Evolutionary conservation across 495 filamentous ascomycete species (phyloP), one percentile per base, ranked within the genome.

Genomic region (Bacidia rubella): DNA sequence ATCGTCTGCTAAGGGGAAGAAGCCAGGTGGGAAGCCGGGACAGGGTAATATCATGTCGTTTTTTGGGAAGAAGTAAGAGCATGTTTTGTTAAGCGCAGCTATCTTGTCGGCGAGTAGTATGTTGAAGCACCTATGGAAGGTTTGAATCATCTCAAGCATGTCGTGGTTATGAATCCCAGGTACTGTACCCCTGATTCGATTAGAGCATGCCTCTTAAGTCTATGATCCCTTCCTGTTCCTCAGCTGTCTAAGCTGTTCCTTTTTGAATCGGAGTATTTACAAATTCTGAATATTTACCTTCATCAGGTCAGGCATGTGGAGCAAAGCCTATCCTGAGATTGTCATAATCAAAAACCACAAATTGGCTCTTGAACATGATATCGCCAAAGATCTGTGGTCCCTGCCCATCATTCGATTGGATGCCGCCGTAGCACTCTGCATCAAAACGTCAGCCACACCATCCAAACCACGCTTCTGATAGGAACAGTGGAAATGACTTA

Each of bases 31-130:
- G 12, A 86, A 83, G 58, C 63, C 74, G 9, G 80, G 79, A 23
- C 86, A 94, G 60, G 88, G 90, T 10, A 95, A 78, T 66, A 95
- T 96, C 62, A 94, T 87, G 86, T 85, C 82, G 2, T 97, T 95
- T 68, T 95, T 97, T 69, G 75, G 73, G 11, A 97, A 95, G 72
- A 94, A 90, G 62, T 84, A 66, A 61, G n/a, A n/a, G n/a, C n/a
- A n/a, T n/a, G n/a, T n/a, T n/a, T n/a, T n/a, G n/a, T n/a, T n/a
- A n/a, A n/a, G n/a, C n/a, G n/a, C n/a, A n/a, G n/a, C n/a, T n/a
- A n/a, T n/a, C n/a, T n/a, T n/a, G n/a, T n/a, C n/a, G n/a, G n/a
- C n/a, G n/a, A n/a, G n/a, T n/a, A n/a, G n/a, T n/a, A n/a, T n/a
- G n/a, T n/a, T n/a, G n/a, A n/a, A n/a, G n/a, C n/a, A n/a, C n/a